Base-by-base conservation (phyloP, 768 basidiomycete genomes). In the Myochromella boudieri region DNA sequence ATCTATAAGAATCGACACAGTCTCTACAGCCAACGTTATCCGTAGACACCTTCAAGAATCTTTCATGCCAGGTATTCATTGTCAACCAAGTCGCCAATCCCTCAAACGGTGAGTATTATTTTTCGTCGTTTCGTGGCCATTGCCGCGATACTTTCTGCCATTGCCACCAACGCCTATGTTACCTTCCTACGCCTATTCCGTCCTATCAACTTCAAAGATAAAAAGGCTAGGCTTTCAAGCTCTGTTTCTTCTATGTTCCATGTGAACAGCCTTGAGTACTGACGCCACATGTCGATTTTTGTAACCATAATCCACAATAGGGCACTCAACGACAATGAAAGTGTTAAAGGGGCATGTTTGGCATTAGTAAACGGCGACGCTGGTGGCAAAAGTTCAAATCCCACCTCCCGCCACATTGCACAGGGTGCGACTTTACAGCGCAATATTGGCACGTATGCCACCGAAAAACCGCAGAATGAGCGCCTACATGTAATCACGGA, bases 261-360 rank as follows among this genome's bases (percentile, higher is more conserved):
- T 40, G 20, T 11, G 25, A 12, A 15, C 15, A 9, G 46, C 11
- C 24, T 15, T 39, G 18, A 42, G 21, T 34, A 18, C 48, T 53
- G 36, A 53, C 52, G 48, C 52, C 52, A 53, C 52, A 49, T 33
- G 8, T 7, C 32, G 9, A 28, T 42, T 34, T 24, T 20, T 29
- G 14, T 25, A 17, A 4, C 32, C n/a, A 26, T 42, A 34, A 25
- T 9, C 14, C 14, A 27, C 6, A 26, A 3, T 25, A 53, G 47
- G 11, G 14, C 39, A 8, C 39, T 46, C 10, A 15, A 26, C 18
- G n/a, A 33, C 4, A 33, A 34, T 5, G 21, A 20, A 6, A 29
- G 18, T 5, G 20, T 10, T 11, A 34, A 49, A 33, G 20, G n/a
- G 33, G 18, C 15, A 21, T 33, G 11, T 18, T 20, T 26, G 11